Evolutionary conservation across 2,329 filamentous ascomycete genomes (phyloP).

Genomic region (Pseudopyrenochaeta lycopersici): DNA sequence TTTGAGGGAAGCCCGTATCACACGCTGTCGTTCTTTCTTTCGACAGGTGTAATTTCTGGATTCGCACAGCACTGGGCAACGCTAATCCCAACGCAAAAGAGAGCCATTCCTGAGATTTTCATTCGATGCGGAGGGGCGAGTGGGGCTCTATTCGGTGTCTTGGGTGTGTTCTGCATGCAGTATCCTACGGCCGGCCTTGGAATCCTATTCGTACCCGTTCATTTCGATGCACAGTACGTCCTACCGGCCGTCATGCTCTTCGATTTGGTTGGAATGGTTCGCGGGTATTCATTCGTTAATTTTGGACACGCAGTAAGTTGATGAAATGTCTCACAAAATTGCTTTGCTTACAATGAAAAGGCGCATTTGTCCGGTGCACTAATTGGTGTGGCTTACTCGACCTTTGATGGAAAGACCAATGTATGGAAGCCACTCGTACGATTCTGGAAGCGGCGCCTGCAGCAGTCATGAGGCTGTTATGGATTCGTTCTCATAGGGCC

Average conservation of each 20-base stretch:
- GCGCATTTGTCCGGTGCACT: constrained; percentile 44
- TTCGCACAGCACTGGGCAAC: constrained; percentile 41
- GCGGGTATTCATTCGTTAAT: constrained; percentile 37
- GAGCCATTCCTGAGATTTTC: constrained; percentile 29
- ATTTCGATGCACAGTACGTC: constrained; percentile 41
- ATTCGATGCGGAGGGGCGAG: constrained; percentile 44
- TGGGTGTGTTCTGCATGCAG: constrained; percentile 42
- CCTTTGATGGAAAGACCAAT: constrained; percentile 42
- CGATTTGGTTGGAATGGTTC: constrained; percentile 42
- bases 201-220: constrained; percentile 42
- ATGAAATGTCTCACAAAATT: not conserved
- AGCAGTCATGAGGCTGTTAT: constrained; percentile 2
- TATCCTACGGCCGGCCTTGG: constrained; percentile 41
- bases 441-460: constrained; percentile 36
- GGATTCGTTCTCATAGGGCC: not conserved
- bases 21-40: constrained; percentile 40
- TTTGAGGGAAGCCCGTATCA: constrained; percentile 44
- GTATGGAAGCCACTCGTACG: constrained; percentile 46
- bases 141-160: constrained; percentile 43
- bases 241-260: constrained; percentile 44
- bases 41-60: constrained; percentile 39
- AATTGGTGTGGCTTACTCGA: constrained; percentile 42
- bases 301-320: constrained; percentile 47
- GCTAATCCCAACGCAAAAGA: constrained; percentile 30
- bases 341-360: constrained; percentile 30